These are phyloP conservation scores for Zygosaccharomyces gambellarensis DNA, from an alignment of 805 yeast species.

Conservation along the genomic window DNA sequence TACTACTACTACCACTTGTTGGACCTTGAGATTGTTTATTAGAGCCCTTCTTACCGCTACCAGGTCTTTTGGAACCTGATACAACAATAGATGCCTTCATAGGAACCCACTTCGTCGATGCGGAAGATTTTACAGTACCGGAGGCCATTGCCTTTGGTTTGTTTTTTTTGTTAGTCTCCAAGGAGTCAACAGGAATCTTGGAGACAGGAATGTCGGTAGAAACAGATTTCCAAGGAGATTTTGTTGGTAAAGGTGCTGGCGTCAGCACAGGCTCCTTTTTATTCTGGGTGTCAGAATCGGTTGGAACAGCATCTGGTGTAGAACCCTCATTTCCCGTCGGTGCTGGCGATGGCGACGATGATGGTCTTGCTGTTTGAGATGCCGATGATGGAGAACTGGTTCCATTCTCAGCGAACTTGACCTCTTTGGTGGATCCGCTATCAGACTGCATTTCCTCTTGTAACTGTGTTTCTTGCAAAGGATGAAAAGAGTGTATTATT, in stretches of 20 bases:
- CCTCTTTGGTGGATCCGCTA: constrained; percentile 3
- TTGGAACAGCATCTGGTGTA: neutral
- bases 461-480: neutral
- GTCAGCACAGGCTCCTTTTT: constrained; percentile 23
- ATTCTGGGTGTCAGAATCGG: neutral
- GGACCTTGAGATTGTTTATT: constrained; percentile 5
- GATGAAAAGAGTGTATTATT: neutral
- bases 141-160: constrained; percentile 17
- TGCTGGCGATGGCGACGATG: neutral
- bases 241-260: constrained; percentile 35
- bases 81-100: constrained; percentile 53
- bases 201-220: constrained; percentile 25
- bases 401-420: constrained; percentile 1
- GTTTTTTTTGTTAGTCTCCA: constrained; percentile 17
- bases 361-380: constrained; percentile 2
- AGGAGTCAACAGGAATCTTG: constrained; percentile 19
- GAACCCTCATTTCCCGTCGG: neutral
- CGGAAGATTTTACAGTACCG: constrained; percentile 14
- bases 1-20: neutral
- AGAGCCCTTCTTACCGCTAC: constrained; percentile 15
- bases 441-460: constrained; percentile 3
- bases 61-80: constrained; percentile 23
- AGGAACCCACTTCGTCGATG: constrained; percentile 63
- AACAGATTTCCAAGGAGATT: constrained; percentile 33
- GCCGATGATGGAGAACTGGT: constrained; percentile 6